These are phyloP conservation scores for Fibroporia radiculosa DNA, from an alignment of 768 basidiomycete species.

Conservation along the genomic window DNA sequence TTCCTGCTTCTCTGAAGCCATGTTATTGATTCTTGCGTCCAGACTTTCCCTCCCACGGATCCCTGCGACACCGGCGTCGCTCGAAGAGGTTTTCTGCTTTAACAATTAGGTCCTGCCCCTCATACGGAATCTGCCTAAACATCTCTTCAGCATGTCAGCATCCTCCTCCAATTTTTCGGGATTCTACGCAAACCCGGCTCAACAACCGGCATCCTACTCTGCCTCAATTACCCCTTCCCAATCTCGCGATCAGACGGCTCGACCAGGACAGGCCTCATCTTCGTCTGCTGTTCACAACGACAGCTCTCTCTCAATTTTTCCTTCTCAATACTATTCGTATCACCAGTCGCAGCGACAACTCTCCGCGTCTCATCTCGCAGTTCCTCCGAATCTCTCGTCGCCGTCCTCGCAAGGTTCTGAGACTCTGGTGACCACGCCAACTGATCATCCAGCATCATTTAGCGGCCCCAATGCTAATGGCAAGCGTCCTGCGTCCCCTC, in stretches of 20 bases:
- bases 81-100: no score
- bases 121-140: no score
- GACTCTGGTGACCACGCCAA: conserved; percentile 64
- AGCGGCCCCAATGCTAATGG: conserved; percentile 44
- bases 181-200: conserved; percentile 21
- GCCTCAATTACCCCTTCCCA: conserved; percentile 27
- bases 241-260: conserved; percentile 28
- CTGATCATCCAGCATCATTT: conserved; percentile 46
- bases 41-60: no score
- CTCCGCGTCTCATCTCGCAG: conserved; percentile 43
- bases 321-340: conserved; percentile 38
- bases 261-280: conserved; percentile 45
- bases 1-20: no score
- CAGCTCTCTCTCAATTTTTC: conserved; percentile 40
- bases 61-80: no score
- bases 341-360: conserved; percentile 41
- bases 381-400: conserved; percentile 59
- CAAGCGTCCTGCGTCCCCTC: conserved; percentile 57
- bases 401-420: conserved; percentile 79
- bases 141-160: conserved; percentile 9
- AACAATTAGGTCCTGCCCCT: no score
- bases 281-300: conserved; percentile 63
- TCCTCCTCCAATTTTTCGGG: conserved; percentile 21
- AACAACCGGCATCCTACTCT: conserved; percentile 20
- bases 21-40: no score